Conservation (phyloP, 2,329 filamentous ascomycete species). For the Colletotrichum gigasporum region DNA sequence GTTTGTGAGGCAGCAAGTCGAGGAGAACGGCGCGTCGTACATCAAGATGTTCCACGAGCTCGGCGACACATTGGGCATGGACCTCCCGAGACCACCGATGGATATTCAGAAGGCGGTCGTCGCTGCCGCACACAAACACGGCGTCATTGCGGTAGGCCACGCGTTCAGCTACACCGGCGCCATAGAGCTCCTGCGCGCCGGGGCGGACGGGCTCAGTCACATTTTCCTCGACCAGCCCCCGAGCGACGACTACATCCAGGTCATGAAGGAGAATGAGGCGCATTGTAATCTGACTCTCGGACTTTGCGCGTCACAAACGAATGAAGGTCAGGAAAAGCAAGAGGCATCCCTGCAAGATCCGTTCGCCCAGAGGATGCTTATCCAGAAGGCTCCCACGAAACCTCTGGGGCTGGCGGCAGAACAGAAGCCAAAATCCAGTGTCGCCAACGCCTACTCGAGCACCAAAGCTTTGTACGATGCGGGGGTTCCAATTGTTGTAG, state of each 20-base stretch:
- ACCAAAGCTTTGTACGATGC: constrained; percentile 26
- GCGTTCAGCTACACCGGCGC: constrained; percentile 37
- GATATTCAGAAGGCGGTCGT: constrained; percentile 56
- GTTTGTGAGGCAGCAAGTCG: constrained; percentile 48
- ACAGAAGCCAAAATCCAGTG: neutral
- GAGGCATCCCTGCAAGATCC: constrained; percentile 33
- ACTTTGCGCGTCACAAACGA: constrained; percentile 35
- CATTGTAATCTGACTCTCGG: constrained; percentile 37
- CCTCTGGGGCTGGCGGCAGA: neutral
- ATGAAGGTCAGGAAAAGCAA: constrained; percentile 34
- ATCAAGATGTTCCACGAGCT: constrained; percentile 62
- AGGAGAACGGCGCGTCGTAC: constrained; percentile 51
- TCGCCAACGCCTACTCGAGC: constrained; percentile 31
- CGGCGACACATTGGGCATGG: constrained; percentile 48
- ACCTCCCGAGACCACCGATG: constrained; percentile 48
- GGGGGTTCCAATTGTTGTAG: constrained; percentile 30
- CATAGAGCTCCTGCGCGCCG: constrained; percentile 38
- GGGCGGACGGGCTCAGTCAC: constrained; percentile 42
- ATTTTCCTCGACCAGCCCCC: constrained; percentile 41
- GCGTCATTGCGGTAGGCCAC: constrained; percentile 39
- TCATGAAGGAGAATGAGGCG: constrained; percentile 36
- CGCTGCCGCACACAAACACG: constrained; percentile 42
- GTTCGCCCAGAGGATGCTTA: neutral
- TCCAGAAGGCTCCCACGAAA: neutral
- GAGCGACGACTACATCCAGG: constrained; percentile 35